Evolutionary conservation across 2,329 filamentous ascomycete species (phyloP).

Genomic region (Fusarium verticillioides): DNA sequence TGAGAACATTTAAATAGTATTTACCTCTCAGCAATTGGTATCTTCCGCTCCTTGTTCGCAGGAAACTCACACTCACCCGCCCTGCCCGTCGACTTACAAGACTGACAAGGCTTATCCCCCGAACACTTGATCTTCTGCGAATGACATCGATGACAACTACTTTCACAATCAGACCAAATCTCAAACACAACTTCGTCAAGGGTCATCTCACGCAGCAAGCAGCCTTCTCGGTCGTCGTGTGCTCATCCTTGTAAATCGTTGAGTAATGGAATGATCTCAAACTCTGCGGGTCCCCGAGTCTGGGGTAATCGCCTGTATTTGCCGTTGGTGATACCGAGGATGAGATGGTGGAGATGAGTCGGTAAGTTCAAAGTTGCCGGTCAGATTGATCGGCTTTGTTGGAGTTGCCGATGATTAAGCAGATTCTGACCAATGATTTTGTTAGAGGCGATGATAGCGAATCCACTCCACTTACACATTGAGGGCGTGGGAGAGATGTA

Average conservation of each 20-base stretch:
- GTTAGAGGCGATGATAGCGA: too few relatives aligned
- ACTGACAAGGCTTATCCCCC: constrained; percentile 54
- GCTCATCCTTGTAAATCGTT: constrained; percentile 27
- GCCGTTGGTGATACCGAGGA: constrained; percentile 12
- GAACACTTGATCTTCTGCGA: constrained; percentile 60
- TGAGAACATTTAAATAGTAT: background rate
- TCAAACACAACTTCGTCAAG: background rate
- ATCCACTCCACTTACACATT: constrained; percentile 18
- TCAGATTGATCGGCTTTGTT: background rate
- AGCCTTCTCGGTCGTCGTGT: constrained; percentile 40
- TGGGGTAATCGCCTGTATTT: constrained; percentile 24
- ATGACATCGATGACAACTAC: constrained; percentile 56
- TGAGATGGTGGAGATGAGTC: constrained; percentile 14
- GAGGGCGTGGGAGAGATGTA: background rate
- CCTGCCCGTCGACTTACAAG: constrained; percentile 52
- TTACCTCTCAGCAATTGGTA: constrained; percentile 44
- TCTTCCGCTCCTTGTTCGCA: constrained; percentile 54
- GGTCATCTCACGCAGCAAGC: constrained; percentile 41
- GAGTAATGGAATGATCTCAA: constrained; percentile 21
- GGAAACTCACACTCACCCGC: constrained; percentile 54
- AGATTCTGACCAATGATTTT: background rate
- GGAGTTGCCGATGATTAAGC: constrained; percentile 30
- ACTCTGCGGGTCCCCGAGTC: constrained; percentile 27
- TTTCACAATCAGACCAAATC: constrained; percentile 2
- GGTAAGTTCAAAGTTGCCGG: constrained; percentile 23